Evolutionary conservation across 2,329 filamentous ascomycete genomes (phyloP).

Genomic region (Aureobasidium sp.): DNA sequence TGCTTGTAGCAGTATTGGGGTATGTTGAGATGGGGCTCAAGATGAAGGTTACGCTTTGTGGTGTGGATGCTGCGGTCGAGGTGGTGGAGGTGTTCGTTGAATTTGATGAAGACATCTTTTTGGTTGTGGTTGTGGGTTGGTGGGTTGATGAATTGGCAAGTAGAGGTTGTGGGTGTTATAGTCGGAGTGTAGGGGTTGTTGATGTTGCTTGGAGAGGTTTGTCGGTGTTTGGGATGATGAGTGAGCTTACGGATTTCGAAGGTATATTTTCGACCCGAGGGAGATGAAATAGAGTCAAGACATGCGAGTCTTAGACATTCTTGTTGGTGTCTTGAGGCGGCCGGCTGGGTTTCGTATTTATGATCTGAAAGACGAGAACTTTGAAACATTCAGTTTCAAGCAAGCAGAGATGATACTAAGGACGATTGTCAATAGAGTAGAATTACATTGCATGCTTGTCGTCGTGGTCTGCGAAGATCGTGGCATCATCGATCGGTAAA

Average conservation of each 20-base stretch:
- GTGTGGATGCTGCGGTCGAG: not conserved
- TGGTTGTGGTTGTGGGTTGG: not conserved
- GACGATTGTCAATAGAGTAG: too few species aligned
- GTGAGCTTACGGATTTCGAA: too few species aligned
- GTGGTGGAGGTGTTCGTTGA: not conserved
- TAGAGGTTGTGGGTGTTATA: too few species aligned
- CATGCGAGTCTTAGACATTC: not conserved
- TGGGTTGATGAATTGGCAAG: not conserved
- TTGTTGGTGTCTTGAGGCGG: not conserved
- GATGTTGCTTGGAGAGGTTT: too few species aligned
- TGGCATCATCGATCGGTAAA: too few species aligned
- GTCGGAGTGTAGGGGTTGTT: too few species aligned
- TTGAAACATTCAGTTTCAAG: not conserved
- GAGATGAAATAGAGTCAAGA: not conserved
- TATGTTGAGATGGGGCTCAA: not conserved
- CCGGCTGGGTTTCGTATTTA: not conserved
- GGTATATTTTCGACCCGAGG: not conserved
- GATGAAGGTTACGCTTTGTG: not conserved
- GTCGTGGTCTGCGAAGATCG: too few species aligned
- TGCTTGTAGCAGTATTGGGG: not conserved
- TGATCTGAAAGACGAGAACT: not conserved
- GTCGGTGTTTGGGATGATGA: not conserved
- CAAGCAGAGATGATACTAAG: too few species aligned
- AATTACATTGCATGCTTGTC: too few species aligned
- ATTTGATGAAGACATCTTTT: not conserved